Conservation (phyloP, 2,329 filamentous ascomycete genomes). For the Parastagonospora avenae region DNA sequence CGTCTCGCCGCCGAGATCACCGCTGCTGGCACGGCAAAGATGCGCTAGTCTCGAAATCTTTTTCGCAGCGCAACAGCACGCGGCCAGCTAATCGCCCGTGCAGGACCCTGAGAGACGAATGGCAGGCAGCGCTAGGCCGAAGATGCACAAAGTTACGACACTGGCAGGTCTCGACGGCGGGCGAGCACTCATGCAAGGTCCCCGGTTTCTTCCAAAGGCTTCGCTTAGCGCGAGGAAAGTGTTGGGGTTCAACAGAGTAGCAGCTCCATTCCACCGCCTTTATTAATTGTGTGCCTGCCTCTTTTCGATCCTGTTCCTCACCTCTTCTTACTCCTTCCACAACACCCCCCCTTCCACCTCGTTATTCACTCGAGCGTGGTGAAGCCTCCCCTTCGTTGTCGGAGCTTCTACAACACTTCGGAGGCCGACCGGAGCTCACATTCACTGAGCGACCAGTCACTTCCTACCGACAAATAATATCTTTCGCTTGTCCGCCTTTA, state of each 20-base stretch:
- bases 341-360: conserved; percentile 21
- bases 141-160: conserved; percentile 25
- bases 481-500: conserved; percentile 13
- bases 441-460: conserved; percentile 20
- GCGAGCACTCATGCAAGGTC: conserved; percentile 35
- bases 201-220: conserved; percentile 21
- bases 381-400: conserved; percentile 22
- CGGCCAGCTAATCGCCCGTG: conserved; percentile 12
- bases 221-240: conserved; percentile 35
- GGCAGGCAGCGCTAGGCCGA: conserved; percentile 21
- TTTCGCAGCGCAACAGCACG: conserved; percentile 22
- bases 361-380: conserved; percentile 27
- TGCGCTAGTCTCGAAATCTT: conserved; percentile 32
- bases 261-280: conserved; percentile 33
- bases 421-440: conserved; percentile 22
- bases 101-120: conserved; percentile 27
- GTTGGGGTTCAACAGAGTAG: conserved; percentile 32
- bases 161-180: conserved; percentile 26
- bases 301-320: conserved; percentile 12
- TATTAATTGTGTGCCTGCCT: conserved; percentile 23
- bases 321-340: conserved; percentile 17
- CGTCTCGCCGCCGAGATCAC: conserved; percentile 30
- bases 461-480: conserved; percentile 7
- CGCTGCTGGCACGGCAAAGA: conserved; percentile 16
- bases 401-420: conserved; percentile 16